Conservation (phyloP, 2,329 filamentous ascomycete genomes). For the Fusarium albidum region DNA sequence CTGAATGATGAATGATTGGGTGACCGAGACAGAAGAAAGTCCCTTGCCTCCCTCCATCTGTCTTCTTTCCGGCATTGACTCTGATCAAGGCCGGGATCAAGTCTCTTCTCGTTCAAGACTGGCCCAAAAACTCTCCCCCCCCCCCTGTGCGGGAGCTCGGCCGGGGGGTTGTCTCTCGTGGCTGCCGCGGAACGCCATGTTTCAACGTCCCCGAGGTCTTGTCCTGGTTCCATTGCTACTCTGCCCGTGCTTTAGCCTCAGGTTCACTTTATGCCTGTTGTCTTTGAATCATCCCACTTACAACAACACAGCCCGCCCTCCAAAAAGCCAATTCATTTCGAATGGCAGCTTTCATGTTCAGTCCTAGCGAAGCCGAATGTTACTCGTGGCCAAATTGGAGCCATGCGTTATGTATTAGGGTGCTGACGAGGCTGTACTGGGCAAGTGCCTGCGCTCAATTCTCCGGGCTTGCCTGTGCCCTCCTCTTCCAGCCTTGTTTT, state of each 20-base stretch:
- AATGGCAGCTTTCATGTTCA: not conserved
- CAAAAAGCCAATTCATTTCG: slow-evolving; percentile 10
- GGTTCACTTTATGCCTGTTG: slow-evolving; percentile 15
- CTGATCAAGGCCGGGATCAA: not conserved
- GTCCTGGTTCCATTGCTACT: slow-evolving; percentile 11
- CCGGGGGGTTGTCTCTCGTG: slow-evolving; percentile 4
- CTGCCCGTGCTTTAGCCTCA: slow-evolving; percentile 24
- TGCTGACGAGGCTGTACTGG: slow-evolving; percentile 6
- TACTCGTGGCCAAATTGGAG: not conserved
- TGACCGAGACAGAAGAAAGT: not conserved
- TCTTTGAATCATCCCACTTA: not conserved
- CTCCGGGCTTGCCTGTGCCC: slow-evolving; percentile 14
- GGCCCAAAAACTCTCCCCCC: not conserved
- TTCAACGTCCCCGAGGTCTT: slow-evolving; percentile 20
- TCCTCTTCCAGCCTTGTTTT: slow-evolving; percentile 20
- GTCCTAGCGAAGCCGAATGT: not conserved
- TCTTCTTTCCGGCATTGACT: slow-evolving; percentile 1
- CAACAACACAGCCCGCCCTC: not conserved
- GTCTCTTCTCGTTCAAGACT: not conserved
- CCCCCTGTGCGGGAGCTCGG: not conserved
- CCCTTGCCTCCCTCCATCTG: slow-evolving; percentile 20
- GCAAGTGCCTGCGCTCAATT: slow-evolving; percentile 28
- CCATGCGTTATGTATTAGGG: not conserved
- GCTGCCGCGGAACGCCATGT: slow-evolving; percentile 23
- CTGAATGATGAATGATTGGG: not conserved